Evolutionary conservation across 140 eudicot genomes (phyloP).

Genomic region (Eryngium alpinum): DNA sequence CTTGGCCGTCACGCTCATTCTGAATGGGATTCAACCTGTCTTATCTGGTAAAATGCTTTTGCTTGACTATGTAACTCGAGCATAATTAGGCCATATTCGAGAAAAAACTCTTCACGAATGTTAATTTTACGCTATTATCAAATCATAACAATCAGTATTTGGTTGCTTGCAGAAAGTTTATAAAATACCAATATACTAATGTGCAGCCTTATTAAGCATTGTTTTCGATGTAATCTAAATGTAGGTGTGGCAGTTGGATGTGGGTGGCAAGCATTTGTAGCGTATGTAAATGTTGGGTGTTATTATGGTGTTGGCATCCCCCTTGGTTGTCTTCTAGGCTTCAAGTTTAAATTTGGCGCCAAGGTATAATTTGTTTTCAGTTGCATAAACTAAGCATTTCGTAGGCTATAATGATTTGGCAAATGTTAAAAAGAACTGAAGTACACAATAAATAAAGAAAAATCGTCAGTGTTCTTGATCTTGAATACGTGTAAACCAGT

Average conservation of each 20-base stretch:
- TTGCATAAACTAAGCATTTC: no score
- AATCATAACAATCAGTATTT: not conserved
- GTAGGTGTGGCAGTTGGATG: constrained; percentile 53
- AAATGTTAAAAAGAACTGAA: no score
- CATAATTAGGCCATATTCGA: no score
- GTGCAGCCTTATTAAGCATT: no score
- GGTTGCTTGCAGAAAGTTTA: no score
- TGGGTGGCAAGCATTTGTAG: constrained; percentile 51
- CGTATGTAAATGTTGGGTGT: constrained; percentile 43
- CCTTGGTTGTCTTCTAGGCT: constrained; percentile 39
- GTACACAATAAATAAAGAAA: no score
- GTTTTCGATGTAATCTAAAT: no score
- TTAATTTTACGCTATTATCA: not conserved
- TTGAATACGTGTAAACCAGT: not conserved
- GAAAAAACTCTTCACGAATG: no score
- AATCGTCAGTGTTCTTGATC: not conserved
- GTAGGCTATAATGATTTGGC: no score
- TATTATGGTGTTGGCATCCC: constrained; percentile 43
- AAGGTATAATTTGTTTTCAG: constrained; percentile 20
- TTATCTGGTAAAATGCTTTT: constrained; percentile 43
- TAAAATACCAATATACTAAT: no score
- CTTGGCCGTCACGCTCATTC: constrained; percentile 50
- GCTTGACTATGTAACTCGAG: not conserved
- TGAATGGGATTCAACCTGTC: constrained; percentile 71
- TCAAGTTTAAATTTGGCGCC: constrained; percentile 33